Percentiles rank a stretch among this genome's conserved stretches.
Conservation (phyloP, 1,284 basidiomycete genomes). For the Irpex sp. region DNA sequence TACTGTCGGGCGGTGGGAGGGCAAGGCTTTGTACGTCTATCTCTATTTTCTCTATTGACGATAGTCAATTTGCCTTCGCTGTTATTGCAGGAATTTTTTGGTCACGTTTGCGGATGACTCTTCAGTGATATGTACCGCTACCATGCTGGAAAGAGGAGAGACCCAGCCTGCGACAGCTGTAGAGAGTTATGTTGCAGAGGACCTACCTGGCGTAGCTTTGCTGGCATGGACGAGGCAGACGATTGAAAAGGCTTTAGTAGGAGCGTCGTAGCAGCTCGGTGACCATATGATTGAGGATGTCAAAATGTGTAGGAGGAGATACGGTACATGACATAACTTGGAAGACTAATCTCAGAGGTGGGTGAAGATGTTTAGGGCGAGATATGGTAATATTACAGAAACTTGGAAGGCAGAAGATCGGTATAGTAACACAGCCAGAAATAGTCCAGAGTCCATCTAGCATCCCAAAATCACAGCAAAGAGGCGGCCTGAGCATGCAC, state of each 20-base stretch:
- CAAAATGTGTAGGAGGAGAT: no score
- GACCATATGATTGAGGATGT: no score
- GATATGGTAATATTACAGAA: no score
- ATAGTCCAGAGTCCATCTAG: no score
- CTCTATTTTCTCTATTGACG: not conserved
- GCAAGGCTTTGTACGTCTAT: conserved; percentile 61
- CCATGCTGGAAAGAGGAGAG: conserved; percentile 41
- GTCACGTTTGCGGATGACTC: conserved; percentile 49
- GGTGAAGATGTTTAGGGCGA: no score
- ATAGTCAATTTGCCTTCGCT: not conserved
- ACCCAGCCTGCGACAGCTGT: conserved; percentile 34
- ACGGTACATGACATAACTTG: no score
- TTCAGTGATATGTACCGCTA: conserved; percentile 52
- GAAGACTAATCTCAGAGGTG: no score
- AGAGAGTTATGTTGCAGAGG: conserved; percentile 37
- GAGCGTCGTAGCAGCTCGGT: not conserved
- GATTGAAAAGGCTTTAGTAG: conserved; percentile 12
- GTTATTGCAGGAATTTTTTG: conserved; percentile 53
- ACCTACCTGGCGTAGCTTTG: conserved; percentile 14
- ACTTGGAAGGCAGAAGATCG: no score
- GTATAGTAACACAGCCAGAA: no score
- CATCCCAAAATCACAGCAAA: no score
- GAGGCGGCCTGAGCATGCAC: no score
- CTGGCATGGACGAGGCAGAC: conserved; percentile 23
- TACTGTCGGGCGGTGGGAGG: conserved; percentile 78